Evolutionary conservation across 768 basidiomycete species (phyloP), one percentile per base, ranked within the genome.

Genomic region (Kwoniella sp.): DNA sequence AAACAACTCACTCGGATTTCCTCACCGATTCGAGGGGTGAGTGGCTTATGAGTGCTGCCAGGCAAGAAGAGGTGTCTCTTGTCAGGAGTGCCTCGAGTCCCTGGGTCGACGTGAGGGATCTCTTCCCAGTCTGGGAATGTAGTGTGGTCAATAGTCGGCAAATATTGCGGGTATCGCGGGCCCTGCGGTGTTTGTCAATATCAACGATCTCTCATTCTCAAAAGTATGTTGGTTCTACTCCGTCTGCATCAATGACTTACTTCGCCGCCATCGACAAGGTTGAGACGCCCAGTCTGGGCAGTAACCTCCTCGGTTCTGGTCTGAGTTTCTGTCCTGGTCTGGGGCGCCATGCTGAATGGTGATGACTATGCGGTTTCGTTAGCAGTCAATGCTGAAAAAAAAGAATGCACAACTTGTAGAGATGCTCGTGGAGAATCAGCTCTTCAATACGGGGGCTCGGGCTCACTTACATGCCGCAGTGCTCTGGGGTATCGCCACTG

Each of bases 111-210:
- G 26, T 26, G 27, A 7, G 55, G 55, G 17, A 57, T 22, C 22
- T 57, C 55, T 29, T 68, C 63, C 67, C 67, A 68, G 40, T 60
- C 63, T n/a, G 67, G 67, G 30, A 64, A 65, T 29, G 46, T 65
- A 25, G 52, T 57, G 4, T 68, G 50, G n/a, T 64, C 63, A 40
- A 47, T 47, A 2, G 58, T 54, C 6, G 67, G 67, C 13, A 68
- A 55, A 48, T 68, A 68, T 19, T 40, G 30, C 1, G 67, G 67
- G 54, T 64, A 68, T 47, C 47, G 50, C 2, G 67, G 59, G 19
- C 29, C 49, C 58, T 59, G 17, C 17, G 33, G 33, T n/a, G n/a
- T n/a, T n/a, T n/a, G n/a, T n/a, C n/a, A n/a, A n/a, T n/a, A n/a
- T n/a, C n/a, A n/a, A n/a, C n/a, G n/a, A n/a, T n/a, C n/a, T n/a